phyloP scores from a whole-genome alignment of 768 basidiomycete species.

The Leccinum boreale region DNA sequence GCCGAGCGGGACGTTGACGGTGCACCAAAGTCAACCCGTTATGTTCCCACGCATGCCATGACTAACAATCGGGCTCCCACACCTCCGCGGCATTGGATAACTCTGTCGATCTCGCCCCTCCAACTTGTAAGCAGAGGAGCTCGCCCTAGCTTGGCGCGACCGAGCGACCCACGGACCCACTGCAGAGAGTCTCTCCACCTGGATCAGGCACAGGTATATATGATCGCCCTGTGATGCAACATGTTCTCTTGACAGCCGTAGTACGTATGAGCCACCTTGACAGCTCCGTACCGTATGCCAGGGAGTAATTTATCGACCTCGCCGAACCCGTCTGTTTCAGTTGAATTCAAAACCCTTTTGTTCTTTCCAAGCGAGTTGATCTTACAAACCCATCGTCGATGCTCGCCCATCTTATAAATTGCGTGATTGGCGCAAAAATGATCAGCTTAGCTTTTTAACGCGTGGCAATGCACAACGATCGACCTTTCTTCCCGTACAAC shows the following conservation, averaged over 20 bases:
- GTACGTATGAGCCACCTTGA: not conserved
- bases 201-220: not conserved
- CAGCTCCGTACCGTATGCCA: not conserved
- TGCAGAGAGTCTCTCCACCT: no score
- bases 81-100: conserved; percentile 11
- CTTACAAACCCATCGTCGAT: no score
- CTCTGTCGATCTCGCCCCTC: not conserved
- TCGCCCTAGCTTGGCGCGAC: not conserved
- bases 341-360: not conserved
- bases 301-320: not conserved
- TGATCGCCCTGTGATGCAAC: not conserved
- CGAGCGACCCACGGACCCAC: not conserved
- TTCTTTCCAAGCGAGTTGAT: not conserved
- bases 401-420: not conserved
- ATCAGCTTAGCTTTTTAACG: not conserved
- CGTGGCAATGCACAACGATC: not conserved
- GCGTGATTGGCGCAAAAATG: not conserved
- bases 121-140: no score
- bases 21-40: no score
- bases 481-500: not conserved
- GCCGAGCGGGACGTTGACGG: not conserved
- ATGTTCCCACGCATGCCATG: conserved; percentile 1
- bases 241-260: not conserved
- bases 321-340: not conserved
- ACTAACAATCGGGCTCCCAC: not conserved